Evolutionary conservation across 805 yeast species (phyloP).

Genomic region (Dipodascus albidus): DNA sequence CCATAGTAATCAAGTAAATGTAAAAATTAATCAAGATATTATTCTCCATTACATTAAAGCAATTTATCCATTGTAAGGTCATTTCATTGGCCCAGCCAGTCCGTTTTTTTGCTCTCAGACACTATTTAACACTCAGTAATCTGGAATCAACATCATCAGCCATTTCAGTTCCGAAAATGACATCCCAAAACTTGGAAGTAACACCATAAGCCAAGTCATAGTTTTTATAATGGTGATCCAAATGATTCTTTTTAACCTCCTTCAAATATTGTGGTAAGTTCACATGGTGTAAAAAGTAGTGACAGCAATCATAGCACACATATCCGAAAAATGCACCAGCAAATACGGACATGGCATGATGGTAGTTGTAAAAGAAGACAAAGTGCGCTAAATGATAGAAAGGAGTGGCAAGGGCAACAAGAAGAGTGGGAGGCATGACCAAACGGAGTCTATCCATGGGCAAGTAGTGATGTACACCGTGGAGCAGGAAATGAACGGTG

Average conservation of each 20-base stretch:
- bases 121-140: background rate
- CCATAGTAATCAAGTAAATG: no score
- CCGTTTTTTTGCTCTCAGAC: no score
- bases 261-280: conserved; percentile 68
- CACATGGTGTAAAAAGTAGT: conserved; percentile 85
- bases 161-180: conserved; percentile 73
- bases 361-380: conserved; percentile 49
- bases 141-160: conserved; percentile 20
- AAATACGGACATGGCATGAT: conserved; percentile 82
- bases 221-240: conserved; percentile 96
- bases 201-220: conserved; percentile 97
- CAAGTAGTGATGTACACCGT: conserved; percentile 93
- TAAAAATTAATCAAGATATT: no score
- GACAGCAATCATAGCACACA: conserved; percentile 85
- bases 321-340: conserved; percentile 96
- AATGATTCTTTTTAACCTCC: conserved; percentile 75
- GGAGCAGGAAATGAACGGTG: conserved; percentile 79
- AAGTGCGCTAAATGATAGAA: conserved; percentile 68
- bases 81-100: no score
- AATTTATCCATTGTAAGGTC: no score
- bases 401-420: conserved; percentile 62
- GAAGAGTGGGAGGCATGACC: conserved; percentile 93
- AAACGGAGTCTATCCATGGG: conserved; percentile 93
- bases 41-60: no score
- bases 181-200: conserved; percentile 89